Conservation (phyloP, 805 yeast species). For the Ogataea parapolymorpha region DNA sequence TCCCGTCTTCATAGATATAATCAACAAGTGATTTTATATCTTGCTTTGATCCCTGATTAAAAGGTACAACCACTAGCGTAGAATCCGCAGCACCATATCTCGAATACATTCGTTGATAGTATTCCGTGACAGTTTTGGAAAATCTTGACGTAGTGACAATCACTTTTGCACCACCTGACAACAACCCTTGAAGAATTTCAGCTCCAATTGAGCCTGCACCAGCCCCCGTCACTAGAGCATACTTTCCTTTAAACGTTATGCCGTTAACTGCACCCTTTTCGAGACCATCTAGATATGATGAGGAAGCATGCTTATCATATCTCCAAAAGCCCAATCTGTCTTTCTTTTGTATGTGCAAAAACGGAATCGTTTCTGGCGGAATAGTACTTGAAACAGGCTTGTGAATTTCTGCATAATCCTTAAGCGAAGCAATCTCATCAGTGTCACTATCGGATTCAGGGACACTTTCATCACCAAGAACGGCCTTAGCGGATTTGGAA, state of each 20-base stretch:
- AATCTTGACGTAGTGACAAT: conserved; percentile 94
- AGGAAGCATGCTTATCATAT: conserved; percentile 75
- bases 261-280: conserved; percentile 95
- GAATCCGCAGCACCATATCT: conserved; percentile 92
- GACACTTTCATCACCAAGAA: conserved; percentile 43
- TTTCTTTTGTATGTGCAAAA: conserved; percentile 87
- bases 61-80: conserved; percentile 92
- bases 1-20: conserved; percentile 78
- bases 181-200: conserved; percentile 88
- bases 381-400: conserved; percentile 72
- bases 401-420: conserved; percentile 62
- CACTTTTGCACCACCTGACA: conserved; percentile 97
- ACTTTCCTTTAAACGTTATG: conserved; percentile 81
- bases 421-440: conserved; percentile 83
- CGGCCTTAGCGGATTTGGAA: conserved; percentile 55
- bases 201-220: conserved; percentile 99
- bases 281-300: conserved; percentile 80
- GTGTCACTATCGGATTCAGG: conserved; percentile 52
- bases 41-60: conserved; percentile 95
- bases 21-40: conserved; percentile 85
- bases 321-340: conserved; percentile 71
- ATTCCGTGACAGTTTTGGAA: conserved; percentile 91
- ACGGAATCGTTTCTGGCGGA: conserved; percentile 86
- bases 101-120: conserved; percentile 89
- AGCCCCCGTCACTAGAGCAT: conserved; percentile 94